Evolutionary conservation across 257 asterid genomes (phyloP).

Genomic region (Paulownia fortunei): DNA sequence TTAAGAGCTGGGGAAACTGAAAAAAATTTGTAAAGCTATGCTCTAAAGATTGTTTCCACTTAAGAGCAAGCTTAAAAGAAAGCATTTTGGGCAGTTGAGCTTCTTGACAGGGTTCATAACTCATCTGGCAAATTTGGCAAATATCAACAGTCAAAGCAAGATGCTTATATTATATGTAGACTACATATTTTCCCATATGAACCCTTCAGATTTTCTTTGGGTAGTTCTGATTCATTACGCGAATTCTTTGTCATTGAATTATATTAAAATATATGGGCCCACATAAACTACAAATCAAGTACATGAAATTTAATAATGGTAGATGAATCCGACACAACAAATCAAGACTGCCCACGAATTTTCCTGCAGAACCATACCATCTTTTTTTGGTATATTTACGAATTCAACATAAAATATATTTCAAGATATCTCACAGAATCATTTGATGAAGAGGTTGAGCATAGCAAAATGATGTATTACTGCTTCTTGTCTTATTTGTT

Average conservation of each 20-base stretch:
- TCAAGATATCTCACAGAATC: too few relatives aligned
- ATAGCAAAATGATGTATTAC: not conserved
- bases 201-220: not conserved
- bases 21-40: not conserved
- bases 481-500: not conserved
- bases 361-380: too few relatives aligned
- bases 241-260: too few relatives aligned
- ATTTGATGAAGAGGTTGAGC: too few relatives aligned
- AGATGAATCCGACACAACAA: too few relatives aligned
- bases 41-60: constrained; percentile 1
- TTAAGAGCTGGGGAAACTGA: not conserved
- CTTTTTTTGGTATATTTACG: too few relatives aligned
- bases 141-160: not conserved
- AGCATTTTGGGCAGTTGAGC: not conserved
- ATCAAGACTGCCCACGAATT: too few relatives aligned
- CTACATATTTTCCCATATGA: not conserved
- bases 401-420: too few relatives aligned
- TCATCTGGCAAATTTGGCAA: not conserved
- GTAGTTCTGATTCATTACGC: too few relatives aligned
- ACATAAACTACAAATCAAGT: too few relatives aligned
- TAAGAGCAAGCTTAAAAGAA: not conserved
- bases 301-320: too few relatives aligned
- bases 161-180: not conserved
- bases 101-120: not conserved
- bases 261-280: not conserved